A percentile compares a stretch with the other conserved stretches of the same genome.
Evolutionary conservation across 2,329 filamentous ascomycete genomes (phyloP).

Genomic region (Aspergillus sergii): DNA sequence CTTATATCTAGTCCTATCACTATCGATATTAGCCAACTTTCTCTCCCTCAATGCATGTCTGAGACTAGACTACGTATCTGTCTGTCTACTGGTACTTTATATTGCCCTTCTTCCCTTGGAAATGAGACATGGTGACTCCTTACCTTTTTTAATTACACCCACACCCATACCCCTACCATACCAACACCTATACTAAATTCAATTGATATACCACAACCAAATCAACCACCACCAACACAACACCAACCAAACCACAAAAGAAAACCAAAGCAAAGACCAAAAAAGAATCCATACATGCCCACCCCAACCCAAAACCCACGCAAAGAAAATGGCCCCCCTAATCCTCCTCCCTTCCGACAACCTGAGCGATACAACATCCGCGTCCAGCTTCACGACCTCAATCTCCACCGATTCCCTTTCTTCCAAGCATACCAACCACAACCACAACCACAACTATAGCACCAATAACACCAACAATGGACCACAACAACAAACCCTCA

Average conservation of each 20-base stretch:
- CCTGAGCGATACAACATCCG: not conserved
- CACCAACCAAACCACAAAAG: no score
- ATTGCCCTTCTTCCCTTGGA: not conserved
- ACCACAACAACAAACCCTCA: not conserved
- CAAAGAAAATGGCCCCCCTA: not conserved
- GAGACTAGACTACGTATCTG: not conserved
- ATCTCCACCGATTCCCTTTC: not conserved
- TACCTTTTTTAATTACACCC: not conserved
- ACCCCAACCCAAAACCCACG: not conserved
- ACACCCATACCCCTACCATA: no score
- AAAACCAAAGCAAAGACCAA: no score
- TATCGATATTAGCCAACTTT: not conserved
- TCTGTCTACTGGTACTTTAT: not conserved
- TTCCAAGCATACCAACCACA: not conserved
- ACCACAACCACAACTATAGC: not conserved
- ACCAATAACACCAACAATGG: not conserved
- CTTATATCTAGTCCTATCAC: not conserved
- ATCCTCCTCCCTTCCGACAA: not conserved
- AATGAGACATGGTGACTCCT: not conserved
- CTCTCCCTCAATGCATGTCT: not conserved
- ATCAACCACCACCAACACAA: not conserved
- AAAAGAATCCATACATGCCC: not conserved
- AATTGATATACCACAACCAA: no score
- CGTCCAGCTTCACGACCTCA: not conserved
- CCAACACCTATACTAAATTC: no score